Conservation (phyloP, 2,329 filamentous ascomycete genomes). For the Sporothrix inflata region DNA sequence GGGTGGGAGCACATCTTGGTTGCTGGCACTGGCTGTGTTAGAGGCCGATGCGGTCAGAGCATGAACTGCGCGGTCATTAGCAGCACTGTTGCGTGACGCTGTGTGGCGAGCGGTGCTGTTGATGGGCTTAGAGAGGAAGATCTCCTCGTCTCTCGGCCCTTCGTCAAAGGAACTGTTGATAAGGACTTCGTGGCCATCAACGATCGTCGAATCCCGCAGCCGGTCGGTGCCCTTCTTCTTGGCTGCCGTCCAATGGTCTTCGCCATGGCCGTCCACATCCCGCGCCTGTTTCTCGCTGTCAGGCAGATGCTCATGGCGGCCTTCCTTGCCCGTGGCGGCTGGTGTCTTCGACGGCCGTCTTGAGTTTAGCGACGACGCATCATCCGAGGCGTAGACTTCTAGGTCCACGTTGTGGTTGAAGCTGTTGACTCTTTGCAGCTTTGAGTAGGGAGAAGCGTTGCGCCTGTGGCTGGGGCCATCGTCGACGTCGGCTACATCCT, state of each 20-base stretch:
- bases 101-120: not conserved
- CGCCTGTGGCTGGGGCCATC: not conserved
- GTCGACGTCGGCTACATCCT: not conserved
- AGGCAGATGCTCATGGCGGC: constrained; percentile 32
- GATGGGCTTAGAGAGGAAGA: not conserved
- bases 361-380: constrained; percentile 47
- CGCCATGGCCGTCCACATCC: constrained; percentile 78
- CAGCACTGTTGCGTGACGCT: not conserved
- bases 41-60: not conserved
- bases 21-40: not conserved
- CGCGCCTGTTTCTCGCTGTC: constrained; percentile 65
- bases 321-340: not conserved
- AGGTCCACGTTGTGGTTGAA: constrained; percentile 77
- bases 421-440: constrained; percentile 57
- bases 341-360: constrained; percentile 42
- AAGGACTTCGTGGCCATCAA: constrained; percentile 72
- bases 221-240: constrained; percentile 62
- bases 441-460: not conserved
- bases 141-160: constrained; percentile 8
- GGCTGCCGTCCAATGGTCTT: constrained; percentile 73
- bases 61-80: not conserved
- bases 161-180: constrained; percentile 50
- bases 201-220: constrained; percentile 72
- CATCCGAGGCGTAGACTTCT: constrained; percentile 43
- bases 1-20: constrained; percentile 58